Evolutionary conservation across 2,329 filamentous ascomycete genomes (phyloP), one percentile per base, ranked within the genome.

Genomic region (Samsoniella hepiali): DNA sequence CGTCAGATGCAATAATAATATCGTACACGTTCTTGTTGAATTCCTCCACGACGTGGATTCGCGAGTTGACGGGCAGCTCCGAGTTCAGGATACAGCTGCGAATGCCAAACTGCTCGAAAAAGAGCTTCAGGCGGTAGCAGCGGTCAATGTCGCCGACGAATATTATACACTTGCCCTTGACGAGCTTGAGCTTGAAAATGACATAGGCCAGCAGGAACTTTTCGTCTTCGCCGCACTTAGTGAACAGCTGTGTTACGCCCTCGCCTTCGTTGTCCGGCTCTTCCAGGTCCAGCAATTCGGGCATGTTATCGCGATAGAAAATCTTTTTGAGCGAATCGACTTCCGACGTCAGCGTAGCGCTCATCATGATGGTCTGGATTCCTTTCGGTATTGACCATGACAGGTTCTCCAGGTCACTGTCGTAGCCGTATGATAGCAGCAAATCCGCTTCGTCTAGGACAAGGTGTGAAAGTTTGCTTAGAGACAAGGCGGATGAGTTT

Each of bases 21-120:
- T 99, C 94, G 81, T 99, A 99, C 7, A 98, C 88, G 60, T 91
- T 91, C 76, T 91, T 91, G 79, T 98, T 99, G 78, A 99, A 99
- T 74, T 98, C 93, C 70, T 98, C 91, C 3, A 99, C 94, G 2
- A 97, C 93, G 73, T 99, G 94, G 45, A 97, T 87, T 65, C 95
- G 84, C 1, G 91, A 95, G 72, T 97, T 97, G 68, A 98, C 88
- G 0, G 95, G 95, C 42, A 99, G 78, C 73, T 99, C 94, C 1
- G 92, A 95, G 78, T 99, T 99, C 47, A 99, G 79, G 34, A 97
- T 91, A 76, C 91, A 96, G 71, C 91, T 94, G 73, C 92, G 90
- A 72, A 97, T 94, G 54, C 93, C 93, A 72, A 99, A 99, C 73
- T 99, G 95, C 76, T 99, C 95, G 59, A 99, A 85, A 73, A 95